Evolutionary conservation across 768 basidiomycete genomes (phyloP).

Genomic region (Mycena indigotica): DNA sequence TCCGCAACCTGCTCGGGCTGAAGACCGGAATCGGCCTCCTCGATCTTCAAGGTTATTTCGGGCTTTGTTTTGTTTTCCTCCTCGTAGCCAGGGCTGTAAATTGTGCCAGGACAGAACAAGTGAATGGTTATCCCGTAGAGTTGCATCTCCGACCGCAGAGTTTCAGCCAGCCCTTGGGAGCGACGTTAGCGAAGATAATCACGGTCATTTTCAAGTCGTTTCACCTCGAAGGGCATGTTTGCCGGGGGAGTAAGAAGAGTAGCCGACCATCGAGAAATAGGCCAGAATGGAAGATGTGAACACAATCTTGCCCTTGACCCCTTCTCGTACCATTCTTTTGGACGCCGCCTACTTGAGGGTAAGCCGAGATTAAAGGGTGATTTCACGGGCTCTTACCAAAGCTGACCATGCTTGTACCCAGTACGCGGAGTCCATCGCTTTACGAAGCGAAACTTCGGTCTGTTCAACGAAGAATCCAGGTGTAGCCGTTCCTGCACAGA

Average conservation of each 20-base stretch:
- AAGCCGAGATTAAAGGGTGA: neutral
- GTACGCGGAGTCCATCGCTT: slow-evolving; percentile 60
- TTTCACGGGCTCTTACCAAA: slow-evolving; percentile 40
- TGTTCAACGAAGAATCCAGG: slow-evolving; percentile 67
- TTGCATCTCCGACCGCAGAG: slow-evolving; percentile 64
- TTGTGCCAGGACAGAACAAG: slow-evolving; percentile 70
- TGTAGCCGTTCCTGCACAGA: slow-evolving; percentile 64
- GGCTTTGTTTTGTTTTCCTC: slow-evolving; percentile 70
- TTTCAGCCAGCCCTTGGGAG: slow-evolving; percentile 64
- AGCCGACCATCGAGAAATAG: slow-evolving; percentile 66
- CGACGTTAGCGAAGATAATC: neutral
- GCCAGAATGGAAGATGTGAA: slow-evolving; percentile 65
- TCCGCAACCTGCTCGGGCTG: slow-evolving; percentile 55
- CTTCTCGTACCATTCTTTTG: slow-evolving; percentile 54
- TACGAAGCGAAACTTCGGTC: slow-evolving; percentile 46
- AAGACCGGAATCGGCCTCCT: slow-evolving; percentile 60
- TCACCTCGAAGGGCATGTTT: slow-evolving; percentile 74
- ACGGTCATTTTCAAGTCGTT: slow-evolving; percentile 5
- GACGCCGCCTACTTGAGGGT: slow-evolving; percentile 47
- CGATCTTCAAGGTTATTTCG: slow-evolving; percentile 64
- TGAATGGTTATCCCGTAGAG: slow-evolving; percentile 68
- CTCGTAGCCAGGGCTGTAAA: slow-evolving; percentile 63
- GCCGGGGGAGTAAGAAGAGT: slow-evolving; percentile 66
- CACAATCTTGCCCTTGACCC: slow-evolving; percentile 57
- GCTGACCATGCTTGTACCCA: slow-evolving; percentile 61